These are phyloP conservation scores for Penicillium silybi DNA, from an alignment of 495 filamentous ascomycete genomes.

Conservation along the genomic window DNA sequence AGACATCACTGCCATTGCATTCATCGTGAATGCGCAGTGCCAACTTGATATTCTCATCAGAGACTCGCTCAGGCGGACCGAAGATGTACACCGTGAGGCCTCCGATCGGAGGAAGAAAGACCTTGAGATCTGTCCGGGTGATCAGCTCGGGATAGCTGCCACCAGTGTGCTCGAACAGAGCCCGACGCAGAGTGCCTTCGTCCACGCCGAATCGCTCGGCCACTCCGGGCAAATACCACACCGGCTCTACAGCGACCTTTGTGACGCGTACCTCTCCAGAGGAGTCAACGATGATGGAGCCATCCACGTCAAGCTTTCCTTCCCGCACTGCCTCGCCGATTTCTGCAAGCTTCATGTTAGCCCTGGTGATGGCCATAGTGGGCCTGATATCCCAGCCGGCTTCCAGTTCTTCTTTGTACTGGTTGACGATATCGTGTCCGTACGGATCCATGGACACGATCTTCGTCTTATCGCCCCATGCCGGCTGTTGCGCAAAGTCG, in stretches of 20 bases:
- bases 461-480: conserved; percentile 89
- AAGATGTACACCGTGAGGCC: conserved; percentile 97
- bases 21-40: conserved; percentile 95
- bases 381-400: conserved; percentile 91
- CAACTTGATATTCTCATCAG: conserved; percentile 77
- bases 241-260: conserved; percentile 93
- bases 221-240: conserved; percentile 94
- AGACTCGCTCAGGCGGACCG: conserved; percentile 88
- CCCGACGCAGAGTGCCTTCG: conserved; percentile 79
- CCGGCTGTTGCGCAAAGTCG: conserved; percentile 78
- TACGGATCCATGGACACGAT: conserved; percentile 97
- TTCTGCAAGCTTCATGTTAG: conserved; percentile 96
- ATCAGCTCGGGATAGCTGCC: conserved; percentile 91
- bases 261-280: conserved; percentile 87
- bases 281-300: conserved; percentile 81
- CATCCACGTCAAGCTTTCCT: conserved; percentile 80
- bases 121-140: conserved; percentile 87
- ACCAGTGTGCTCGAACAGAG: conserved; percentile 92
- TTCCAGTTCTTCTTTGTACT: conserved; percentile 34
- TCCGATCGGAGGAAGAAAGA: conserved; percentile 94
- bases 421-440: conserved; percentile 65
- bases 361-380: conserved; percentile 90
- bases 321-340: conserved; percentile 79
- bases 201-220: conserved; percentile 95
- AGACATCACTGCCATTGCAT: conserved; percentile 96